Conservation (phyloP, 2,329 filamentous ascomycete species). For the Ciborinia camelliae region DNA sequence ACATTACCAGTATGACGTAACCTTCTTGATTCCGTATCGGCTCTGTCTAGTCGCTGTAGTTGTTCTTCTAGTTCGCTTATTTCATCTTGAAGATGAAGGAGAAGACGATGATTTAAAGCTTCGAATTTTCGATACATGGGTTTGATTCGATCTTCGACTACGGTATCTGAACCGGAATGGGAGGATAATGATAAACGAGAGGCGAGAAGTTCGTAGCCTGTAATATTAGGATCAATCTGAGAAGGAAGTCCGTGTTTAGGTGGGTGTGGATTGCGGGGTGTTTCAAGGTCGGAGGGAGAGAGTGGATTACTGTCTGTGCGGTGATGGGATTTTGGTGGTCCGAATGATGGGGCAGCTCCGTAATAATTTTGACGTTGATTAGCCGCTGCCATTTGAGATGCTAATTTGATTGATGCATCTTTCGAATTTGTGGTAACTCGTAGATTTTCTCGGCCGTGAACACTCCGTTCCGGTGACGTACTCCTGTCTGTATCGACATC, state of each 20-base stretch:
- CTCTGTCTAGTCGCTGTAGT: constrained; percentile 63
- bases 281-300: constrained; percentile 35
- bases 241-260: constrained; percentile 39
- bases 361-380: constrained; percentile 34
- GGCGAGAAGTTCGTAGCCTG: constrained; percentile 63
- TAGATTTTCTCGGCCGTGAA: constrained; percentile 34
- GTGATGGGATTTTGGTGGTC: constrained; percentile 42
- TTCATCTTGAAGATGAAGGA: constrained; percentile 84
- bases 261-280: constrained; percentile 23
- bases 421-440: constrained; percentile 22
- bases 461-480: constrained; percentile 44
- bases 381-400: constrained; percentile 35
- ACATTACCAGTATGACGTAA: constrained; percentile 8
- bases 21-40: constrained; percentile 46
- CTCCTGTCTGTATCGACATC: constrained; percentile 46
- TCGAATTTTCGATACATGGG: constrained; percentile 84
- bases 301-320: constrained; percentile 34
- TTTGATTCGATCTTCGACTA: constrained; percentile 29
- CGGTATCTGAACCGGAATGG: constrained; percentile 25
- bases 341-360: constrained; percentile 29
- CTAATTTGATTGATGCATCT: constrained; percentile 33
- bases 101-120: constrained; percentile 73
- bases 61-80: constrained; percentile 77
- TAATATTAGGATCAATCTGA: constrained; percentile 44
- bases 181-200: constrained; percentile 45